Percentiles rank a stretch among this genome's conserved stretches.
Conservation (phyloP, 495 filamentous ascomycete species). For the Aspergillus saccharolyticus region DNA sequence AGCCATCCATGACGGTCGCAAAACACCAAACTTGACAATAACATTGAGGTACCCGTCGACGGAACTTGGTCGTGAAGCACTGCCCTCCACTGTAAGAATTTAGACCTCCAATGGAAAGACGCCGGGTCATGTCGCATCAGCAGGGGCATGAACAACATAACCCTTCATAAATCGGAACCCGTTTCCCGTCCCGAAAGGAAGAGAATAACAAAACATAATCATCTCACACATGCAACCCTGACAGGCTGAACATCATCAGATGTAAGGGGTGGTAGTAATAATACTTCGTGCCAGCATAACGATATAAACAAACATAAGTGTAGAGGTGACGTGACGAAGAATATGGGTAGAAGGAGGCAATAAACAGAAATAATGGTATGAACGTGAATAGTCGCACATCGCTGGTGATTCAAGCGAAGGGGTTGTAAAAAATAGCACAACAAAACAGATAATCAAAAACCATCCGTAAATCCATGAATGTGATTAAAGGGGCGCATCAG, state of each 20-base stretch:
- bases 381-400: conserved; percentile 21
- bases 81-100: conserved; percentile 5
- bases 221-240: conserved; percentile 30
- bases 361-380: conserved; percentile 12
- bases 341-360: conserved; percentile 14
- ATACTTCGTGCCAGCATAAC: conserved; percentile 35
- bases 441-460: not conserved
- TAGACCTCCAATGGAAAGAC: not conserved
- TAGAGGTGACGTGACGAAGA: conserved; percentile 1
- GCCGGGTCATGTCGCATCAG: conserved; percentile 12
- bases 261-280: conserved; percentile 14
- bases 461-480: conserved; percentile 35
- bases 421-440: conserved; percentile 12
- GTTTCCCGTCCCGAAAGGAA: conserved; percentile 12
- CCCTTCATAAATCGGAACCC: conserved; percentile 14
- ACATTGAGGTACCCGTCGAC: not conserved
- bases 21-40: conserved; percentile 2
- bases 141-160: conserved; percentile 15
- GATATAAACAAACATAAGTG: conserved; percentile 37
- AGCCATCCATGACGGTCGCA: not conserved
- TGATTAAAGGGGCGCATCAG: conserved; percentile 23
- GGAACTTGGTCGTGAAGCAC: not conserved
- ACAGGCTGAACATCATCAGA: conserved; percentile 19
- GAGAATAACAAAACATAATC: conserved; percentile 21
- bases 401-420: conserved; percentile 34